Base-by-base conservation (phyloP, 1,139 yeast genomes). In the Pneumocystis sp. region DNA sequence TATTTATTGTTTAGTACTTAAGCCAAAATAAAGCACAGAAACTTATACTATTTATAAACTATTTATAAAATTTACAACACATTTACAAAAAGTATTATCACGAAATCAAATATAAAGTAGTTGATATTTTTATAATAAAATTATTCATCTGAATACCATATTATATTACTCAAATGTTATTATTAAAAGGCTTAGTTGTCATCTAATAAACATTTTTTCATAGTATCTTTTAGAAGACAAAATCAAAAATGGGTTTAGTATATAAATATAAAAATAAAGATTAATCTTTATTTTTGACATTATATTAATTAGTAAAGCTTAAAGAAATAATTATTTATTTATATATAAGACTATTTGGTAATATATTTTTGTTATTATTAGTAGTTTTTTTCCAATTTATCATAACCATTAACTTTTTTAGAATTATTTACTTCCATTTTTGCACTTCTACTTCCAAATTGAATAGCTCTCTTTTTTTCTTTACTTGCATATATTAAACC, bases 381-480 rank as follows among this genome's bases (percentile, higher is more conserved):
- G 71, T 3, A 75, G 10, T 31, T n/a, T 68, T 25, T 45, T 35
- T 59, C 56, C 4, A 78, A 65, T 57, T 72, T 73, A 69, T 85
- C 88, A 0, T 87, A 84, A 19, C 1, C 95, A 95, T 70, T 84
- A 39, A 79, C 75, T 70, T 82, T 83, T 10, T 86, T 83, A 37
- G 15, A 7, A 63, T 85, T 83, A 0, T 91, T 93, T 10, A 82
- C 76, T 69, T 87, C 93, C 85, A 93, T 83, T 74, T 93, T 93
- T 1, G 99, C 98, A 72, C 96, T 87, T 70, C 87, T 85, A 0
- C 97, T 88, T 0, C 99, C 99, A 76, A 93, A 93, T 73, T 93
- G 98, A 68, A 93, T 90, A 0, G 99, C 99, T 63, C 98, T 78
- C 73, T 93, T 93, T n/a, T 86, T 83, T 72, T 93, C 97, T 81